Base-by-base conservation (phyloP, 495 filamentous ascomycete species). In the Xeromyces bisporus region DNA sequence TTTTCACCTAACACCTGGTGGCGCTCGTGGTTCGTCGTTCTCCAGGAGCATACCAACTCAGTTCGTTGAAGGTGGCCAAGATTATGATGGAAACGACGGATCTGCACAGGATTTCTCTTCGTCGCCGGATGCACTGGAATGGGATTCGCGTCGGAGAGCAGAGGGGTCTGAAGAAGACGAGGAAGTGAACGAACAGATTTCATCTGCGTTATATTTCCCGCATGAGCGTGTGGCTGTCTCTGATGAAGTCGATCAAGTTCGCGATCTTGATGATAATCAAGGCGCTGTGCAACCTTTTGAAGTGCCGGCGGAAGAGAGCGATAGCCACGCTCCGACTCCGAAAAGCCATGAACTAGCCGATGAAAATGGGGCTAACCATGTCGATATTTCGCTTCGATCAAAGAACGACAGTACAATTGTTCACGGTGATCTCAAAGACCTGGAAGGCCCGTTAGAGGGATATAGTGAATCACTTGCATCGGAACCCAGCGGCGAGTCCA, bases 101-200 rank as follows among this genome's bases (percentile, higher is more conserved):
- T 34, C 42, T 30, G 31, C 38, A 14, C 38, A 48, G 21, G 18
- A 40, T 7, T 46, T 40, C 15, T 38, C 47, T 1, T 40, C 48
- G 1, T 35, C 42, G 1, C 32, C 52, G 0, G 48, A 44, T 29
- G 46, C 46, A 6, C 29, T 40, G 8, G 47, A 55, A 21, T 39
- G 41, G 25, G 49, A 44, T 33, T 47, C 46, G 16, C 43, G 40
- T 29, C 47, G 47, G 14, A 38, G 62, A 64, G 49, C 59, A 51
- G 34, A 54, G 51, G 31, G 64, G 68, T 43, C 45, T 26, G 79
- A 80, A 32, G 79, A 79, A 20, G 82, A 93, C 15, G 83, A 89
- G 32, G 85, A 82, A 25, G 80, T 80, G 14, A 73, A 85, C 48
- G 89, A 96, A 46, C 82, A 93, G 50, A 94, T 97, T 28, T 86